phyloP scores from a whole-genome alignment of 148 eudicot species.

The Camellia japonica region DNA sequence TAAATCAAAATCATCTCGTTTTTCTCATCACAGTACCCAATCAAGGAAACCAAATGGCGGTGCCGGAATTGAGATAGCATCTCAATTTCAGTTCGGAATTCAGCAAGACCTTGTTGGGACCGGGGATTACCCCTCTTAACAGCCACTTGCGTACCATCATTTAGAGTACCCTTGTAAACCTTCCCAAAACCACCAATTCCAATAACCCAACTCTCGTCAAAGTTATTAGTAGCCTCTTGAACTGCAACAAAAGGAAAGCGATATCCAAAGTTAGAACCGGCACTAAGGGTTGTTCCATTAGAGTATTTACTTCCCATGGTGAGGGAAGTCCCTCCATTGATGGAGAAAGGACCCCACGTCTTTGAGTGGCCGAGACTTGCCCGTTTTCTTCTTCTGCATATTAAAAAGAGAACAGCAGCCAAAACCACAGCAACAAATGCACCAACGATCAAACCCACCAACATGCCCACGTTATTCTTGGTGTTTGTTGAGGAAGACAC shows the following conservation, averaged over 20 bases:
- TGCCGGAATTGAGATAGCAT: no score
- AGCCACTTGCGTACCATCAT: constrained; percentile 35
- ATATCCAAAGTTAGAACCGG: constrained; percentile 39
- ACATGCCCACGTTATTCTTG: constrained; percentile 36
- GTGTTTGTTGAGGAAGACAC: constrained; percentile 9
- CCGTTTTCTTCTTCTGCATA: constrained; percentile 30
- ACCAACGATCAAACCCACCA: constrained; percentile 34
- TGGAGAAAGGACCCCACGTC: constrained; percentile 50
- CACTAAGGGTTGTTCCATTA: constrained; percentile 43
- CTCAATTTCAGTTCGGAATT: no score
- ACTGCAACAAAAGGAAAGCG: constrained; percentile 49
- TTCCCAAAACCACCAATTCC: constrained; percentile 68
- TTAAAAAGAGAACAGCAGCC: constrained; percentile 28
- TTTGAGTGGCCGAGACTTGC: constrained; percentile 36
- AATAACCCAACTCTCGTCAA: constrained; percentile 50
- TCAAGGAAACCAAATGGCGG: no score
- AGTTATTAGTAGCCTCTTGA: constrained; percentile 55
- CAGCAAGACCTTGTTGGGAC: no score
- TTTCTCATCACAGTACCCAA: no score
- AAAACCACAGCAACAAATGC: constrained; percentile 27
- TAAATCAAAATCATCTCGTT: no score
- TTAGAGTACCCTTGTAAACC: constrained; percentile 21
- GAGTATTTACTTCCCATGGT: constrained; percentile 49
- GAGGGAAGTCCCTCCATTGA: constrained; percentile 37
- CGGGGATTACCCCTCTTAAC: constrained; percentile 17